Evolutionary conservation across 1,284 basidiomycete genomes (phyloP).

Genomic region (Ustilago sp.): DNA sequence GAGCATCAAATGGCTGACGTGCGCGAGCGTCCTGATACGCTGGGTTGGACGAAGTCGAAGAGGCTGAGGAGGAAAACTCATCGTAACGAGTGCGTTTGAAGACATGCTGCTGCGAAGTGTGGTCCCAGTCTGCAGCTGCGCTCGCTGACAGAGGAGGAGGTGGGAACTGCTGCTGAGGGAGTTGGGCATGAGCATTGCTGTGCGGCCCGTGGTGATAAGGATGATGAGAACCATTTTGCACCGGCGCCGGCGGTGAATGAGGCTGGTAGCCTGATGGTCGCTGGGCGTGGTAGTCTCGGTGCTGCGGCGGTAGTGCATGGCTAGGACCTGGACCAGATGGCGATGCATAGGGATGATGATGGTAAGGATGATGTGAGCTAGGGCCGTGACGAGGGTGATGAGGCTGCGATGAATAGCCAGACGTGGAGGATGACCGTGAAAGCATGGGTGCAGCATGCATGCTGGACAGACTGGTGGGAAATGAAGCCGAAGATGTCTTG

Average conservation of each 20-base stretch:
- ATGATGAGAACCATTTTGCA: slow-evolving; percentile 5
- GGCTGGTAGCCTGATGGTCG: slow-evolving; percentile 9
- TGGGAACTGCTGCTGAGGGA: slow-evolving; percentile 25
- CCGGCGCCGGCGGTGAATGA: slow-evolving; percentile 8
- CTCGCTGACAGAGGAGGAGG: slow-evolving; percentile 32
- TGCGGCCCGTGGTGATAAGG: slow-evolving; percentile 13
- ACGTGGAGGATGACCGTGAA: slow-evolving; percentile 36
- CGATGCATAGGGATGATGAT: slow-evolving; percentile 35
- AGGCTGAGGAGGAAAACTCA: slow-evolving; percentile 25
- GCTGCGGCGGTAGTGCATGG: slow-evolving; percentile 12
- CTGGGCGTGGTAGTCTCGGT: slow-evolving; percentile 31
- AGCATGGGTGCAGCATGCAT: slow-evolving; percentile 37
- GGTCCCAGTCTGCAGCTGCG: slow-evolving; percentile 45
- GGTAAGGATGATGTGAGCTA: slow-evolving; percentile 20
- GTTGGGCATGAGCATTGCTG: slow-evolving; percentile 4
- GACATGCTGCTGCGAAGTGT: slow-evolving; percentile 40
- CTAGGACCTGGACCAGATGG: slow-evolving; percentile 14
- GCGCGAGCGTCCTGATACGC: slow-evolving; percentile 29
- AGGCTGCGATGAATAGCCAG: slow-evolving; percentile 21
- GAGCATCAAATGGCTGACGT: slow-evolving; percentile 23
- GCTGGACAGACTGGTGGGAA: slow-evolving; percentile 20
- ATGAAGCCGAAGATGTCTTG: slow-evolving; percentile 29
- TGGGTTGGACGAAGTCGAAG: slow-evolving; percentile 22
- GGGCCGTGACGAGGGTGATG: slow-evolving; percentile 19
- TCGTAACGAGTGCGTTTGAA: slow-evolving; percentile 43